Conservation (phyloP, 2,329 filamentous ascomycete species). For the Arthrobotrys musiformis region DNA sequence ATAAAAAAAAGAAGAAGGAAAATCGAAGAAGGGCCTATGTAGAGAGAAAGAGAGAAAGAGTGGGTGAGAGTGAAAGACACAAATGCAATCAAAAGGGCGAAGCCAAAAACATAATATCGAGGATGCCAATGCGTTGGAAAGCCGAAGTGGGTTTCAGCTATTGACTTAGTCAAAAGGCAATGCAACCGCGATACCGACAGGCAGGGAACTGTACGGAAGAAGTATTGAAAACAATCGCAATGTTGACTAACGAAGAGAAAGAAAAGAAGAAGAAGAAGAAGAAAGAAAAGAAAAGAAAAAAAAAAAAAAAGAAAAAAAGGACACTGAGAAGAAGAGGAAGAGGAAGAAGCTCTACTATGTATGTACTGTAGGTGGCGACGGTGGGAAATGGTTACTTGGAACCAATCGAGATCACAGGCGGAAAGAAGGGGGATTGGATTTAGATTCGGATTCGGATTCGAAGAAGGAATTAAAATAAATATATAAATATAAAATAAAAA, state of each 20-base stretch:
- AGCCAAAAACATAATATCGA: conserved; percentile 22
- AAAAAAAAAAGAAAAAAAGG: not conserved
- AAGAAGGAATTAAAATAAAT: too few relatives aligned
- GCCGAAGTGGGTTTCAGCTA: conserved; percentile 1
- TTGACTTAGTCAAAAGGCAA: conserved; percentile 6
- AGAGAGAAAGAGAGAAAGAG: too few relatives aligned
- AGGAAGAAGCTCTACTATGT: conserved; percentile 32
- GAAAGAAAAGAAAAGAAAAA: not conserved
- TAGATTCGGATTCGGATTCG: too few relatives aligned
- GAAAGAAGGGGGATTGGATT: too few relatives aligned
- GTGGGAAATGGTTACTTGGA: too few relatives aligned
- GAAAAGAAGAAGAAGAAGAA: conserved; percentile 2
- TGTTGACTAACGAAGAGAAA: too few relatives aligned
- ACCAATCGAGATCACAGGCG: too few relatives aligned
- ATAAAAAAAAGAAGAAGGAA: not conserved
- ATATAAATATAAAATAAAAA: too few relatives aligned
- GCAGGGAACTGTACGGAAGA: conserved; percentile 17
- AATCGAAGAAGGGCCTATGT: not conserved
- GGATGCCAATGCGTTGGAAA: conserved; percentile 27
- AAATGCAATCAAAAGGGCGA: conserved; percentile 31
- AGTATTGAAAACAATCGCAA: not conserved
- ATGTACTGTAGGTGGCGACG: not conserved
- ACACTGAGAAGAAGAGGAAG: conserved; percentile 14
- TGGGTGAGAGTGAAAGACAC: conserved; percentile 11
- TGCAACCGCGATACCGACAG: conserved; percentile 21